phyloP scores from a whole-genome alignment of 2,329 filamentous ascomycete genomes.

The Sarocladium oryzae region DNA sequence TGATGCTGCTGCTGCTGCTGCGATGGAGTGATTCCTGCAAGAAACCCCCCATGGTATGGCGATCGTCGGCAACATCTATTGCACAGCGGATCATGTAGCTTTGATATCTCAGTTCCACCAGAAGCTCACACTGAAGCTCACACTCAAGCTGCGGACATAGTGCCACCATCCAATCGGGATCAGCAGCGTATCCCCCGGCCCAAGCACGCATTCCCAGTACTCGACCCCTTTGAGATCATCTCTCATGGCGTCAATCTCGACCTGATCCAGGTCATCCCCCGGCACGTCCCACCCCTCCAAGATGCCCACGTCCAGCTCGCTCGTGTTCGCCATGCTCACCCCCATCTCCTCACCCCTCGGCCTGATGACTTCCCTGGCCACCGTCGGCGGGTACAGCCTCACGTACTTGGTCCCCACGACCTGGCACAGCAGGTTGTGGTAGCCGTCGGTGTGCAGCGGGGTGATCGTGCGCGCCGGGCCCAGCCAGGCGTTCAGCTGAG shows the following conservation, averaged over 20 bases:
- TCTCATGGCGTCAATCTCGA: slow-evolving; percentile 29
- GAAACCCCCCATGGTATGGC: too few relatives aligned
- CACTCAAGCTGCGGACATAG: slow-evolving; percentile 78
- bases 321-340: slow-evolving; percentile 92
- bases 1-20: neutral
- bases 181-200: slow-evolving; percentile 77
- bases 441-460: slow-evolving; percentile 87
- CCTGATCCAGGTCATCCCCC: slow-evolving; percentile 18
- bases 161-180: slow-evolving; percentile 98
- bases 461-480: slow-evolving; percentile 84
- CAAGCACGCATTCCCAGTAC: slow-evolving; percentile 72
- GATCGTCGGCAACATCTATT: too few relatives aligned
- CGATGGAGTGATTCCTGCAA: too few relatives aligned
- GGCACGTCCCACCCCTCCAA: slow-evolving; percentile 53
- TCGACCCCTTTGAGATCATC: slow-evolving; percentile 49
- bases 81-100: too few relatives aligned
- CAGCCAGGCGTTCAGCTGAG: slow-evolving; percentile 85
- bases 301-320: slow-evolving; percentile 66
- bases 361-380: slow-evolving; percentile 47
- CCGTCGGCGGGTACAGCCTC: slow-evolving; percentile 70
- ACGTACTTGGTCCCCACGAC: slow-evolving; percentile 88
- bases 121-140: slow-evolving; percentile 92
- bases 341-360: slow-evolving; percentile 59
- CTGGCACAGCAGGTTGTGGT: slow-evolving; percentile 87
- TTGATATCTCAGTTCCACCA: slow-evolving; percentile 78